Evolutionary conservation across 306 rosid genomes (phyloP).

Genomic region (Malus asiatica): DNA sequence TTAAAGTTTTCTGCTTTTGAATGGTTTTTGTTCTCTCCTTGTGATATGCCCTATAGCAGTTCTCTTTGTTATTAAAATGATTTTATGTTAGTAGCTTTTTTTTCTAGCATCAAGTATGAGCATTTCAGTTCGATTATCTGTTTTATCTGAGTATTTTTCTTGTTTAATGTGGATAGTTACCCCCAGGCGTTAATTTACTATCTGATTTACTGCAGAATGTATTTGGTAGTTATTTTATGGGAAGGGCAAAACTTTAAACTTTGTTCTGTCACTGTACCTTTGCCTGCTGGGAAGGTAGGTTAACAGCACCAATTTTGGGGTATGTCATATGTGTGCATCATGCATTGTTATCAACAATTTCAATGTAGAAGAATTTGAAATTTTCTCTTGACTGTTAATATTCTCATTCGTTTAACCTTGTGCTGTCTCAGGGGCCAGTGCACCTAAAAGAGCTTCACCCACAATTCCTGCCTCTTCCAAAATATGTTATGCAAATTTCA

Average conservation of each 20-base stretch:
- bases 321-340: constrained; percentile 7
- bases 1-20: background rate
- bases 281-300: constrained; percentile 62
- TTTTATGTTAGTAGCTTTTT: background rate
- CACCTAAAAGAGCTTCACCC: constrained; percentile 51
- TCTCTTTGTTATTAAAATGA: background rate
- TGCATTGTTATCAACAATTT: constrained; percentile 11
- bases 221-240: constrained; percentile 56
- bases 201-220: constrained; percentile 51
- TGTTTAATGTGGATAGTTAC: constrained; percentile 1
- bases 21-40: background rate
- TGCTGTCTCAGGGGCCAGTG: constrained; percentile 47
- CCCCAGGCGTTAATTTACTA: background rate
- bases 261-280: constrained; percentile 67
- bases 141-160: background rate
- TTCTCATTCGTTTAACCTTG: constrained; percentile 18
- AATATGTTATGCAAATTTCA: constrained; percentile 71
- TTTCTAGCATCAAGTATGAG: background rate
- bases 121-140: background rate
- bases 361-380: background rate
- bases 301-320: constrained; percentile 10
- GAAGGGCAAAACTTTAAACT: constrained; percentile 55
- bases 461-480: constrained; percentile 66
- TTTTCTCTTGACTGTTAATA: background rate
- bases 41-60: background rate